Evolutionary conservation across 805 yeast species (phyloP), one percentile per base, ranked within the genome.

Genomic region (Tetrapisispora namnaoensis): DNA sequence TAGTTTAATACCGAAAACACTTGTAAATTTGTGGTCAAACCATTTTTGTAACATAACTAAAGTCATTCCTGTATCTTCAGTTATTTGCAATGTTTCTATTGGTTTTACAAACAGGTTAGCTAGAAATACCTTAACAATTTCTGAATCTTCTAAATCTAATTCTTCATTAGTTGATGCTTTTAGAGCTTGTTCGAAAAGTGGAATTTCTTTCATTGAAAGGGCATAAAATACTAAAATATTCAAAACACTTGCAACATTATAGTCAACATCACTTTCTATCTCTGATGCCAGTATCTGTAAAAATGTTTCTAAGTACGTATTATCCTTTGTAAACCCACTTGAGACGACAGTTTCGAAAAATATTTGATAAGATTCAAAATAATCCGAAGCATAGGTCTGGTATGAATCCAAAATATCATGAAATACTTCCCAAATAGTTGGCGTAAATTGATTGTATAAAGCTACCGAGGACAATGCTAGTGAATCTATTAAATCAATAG

Each of bases 1-100:
- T 42, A 91, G 68, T 67, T 88, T 90, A 59, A 86, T 72, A 56
- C 86, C 93, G 58, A 81, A 86, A 2, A 87, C 95, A 44, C 88
- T 72, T 32, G 75, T 74, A 55, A 86, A 73, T 21, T 66, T 69
- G 24, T 75, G 56, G 24, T 73, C 70, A 58, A 84, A 77, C 96
- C 96, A 88, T 47, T 72, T 62, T 24, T 71, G 71, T 51, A 89
- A 73, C 46, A 85, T 70, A 10, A 63, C 58, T 28, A 75, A 70
- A 2, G 83, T 68, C 34, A 70, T 70, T 18, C 74, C 70, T 20
- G 62, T 57, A 28, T 73, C 68, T 55, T 78, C 78, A 42, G 86
- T 67, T 2, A 73, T 53, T 39, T 69, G 70, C 49, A 88, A 61
- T 0, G 90, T 73, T 32, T 71, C 69, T 4, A 68, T 63, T 2